Conservation (phyloP, 768 basidiomycete species). For the Rubroboletus satanas region DNA sequence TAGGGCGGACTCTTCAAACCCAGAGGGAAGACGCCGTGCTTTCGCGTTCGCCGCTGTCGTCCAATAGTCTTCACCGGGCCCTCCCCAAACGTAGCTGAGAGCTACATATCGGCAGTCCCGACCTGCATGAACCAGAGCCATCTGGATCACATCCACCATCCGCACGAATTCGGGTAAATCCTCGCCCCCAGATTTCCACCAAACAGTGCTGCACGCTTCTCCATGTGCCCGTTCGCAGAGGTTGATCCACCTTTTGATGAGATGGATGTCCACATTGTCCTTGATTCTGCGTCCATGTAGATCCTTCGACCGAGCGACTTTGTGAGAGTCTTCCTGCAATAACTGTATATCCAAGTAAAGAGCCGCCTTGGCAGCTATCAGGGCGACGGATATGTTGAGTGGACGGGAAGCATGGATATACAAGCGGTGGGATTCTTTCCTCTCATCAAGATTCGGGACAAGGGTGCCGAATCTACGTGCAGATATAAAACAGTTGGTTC, state of each 20-base stretch:
- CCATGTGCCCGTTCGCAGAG: slow-evolving; percentile 18
- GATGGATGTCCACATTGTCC: slow-evolving; percentile 1
- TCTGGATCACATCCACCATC: slow-evolving; percentile 12
- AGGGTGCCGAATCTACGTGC: slow-evolving; percentile 1
- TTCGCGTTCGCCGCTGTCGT: slow-evolving; percentile 3
- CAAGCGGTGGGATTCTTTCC: slow-evolving; percentile 10
- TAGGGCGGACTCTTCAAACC: neutral
- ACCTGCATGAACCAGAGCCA: slow-evolving; percentile 9
- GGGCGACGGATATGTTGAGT: neutral
- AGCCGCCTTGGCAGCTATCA: neutral
- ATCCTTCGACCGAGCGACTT: slow-evolving; percentile 10
- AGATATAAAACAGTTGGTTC: neutral
- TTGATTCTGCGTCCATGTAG: slow-evolving; percentile 23
- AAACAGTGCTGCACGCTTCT: slow-evolving; percentile 5
- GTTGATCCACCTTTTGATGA: slow-evolving; percentile 16
- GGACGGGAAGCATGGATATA: slow-evolving; percentile 11
- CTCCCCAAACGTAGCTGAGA: slow-evolving; percentile 21
- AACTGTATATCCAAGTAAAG: slow-evolving; percentile 15
- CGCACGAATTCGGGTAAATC: slow-evolving; percentile 11
- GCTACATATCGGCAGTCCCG: slow-evolving; percentile 11
- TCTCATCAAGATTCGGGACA: neutral
- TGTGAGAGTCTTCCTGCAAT: slow-evolving; percentile 16
- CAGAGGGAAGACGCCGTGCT: neutral
- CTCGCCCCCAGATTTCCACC: slow-evolving; percentile 6
- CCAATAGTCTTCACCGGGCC: slow-evolving; percentile 2